Evolutionary conservation across 148 eudicot species (phyloP).

Genomic region (Tetragonia tetragonoides): DNA sequence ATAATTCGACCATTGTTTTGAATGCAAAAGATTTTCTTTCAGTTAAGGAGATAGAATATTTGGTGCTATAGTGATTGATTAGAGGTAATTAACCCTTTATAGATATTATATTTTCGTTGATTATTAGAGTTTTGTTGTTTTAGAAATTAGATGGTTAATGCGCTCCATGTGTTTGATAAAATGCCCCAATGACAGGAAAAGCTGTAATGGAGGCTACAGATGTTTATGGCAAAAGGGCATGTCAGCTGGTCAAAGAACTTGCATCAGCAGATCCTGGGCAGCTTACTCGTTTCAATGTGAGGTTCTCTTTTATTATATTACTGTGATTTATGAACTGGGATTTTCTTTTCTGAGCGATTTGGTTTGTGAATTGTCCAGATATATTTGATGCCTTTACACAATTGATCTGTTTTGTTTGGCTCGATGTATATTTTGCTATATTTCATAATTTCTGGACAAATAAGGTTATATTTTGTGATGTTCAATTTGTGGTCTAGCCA

Average conservation of each 20-base stretch:
- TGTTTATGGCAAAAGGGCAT: conserved; percentile 42
- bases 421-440: too few relatives aligned
- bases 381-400: background rate
- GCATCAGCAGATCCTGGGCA: conserved; percentile 40
- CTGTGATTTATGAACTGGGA: background rate
- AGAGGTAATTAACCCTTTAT: background rate
- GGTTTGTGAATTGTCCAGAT: background rate
- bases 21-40: background rate
- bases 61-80: background rate
- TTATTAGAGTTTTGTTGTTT: background rate
- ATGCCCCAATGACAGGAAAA: conserved; percentile 20
- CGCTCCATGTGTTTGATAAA: conserved; percentile 19
- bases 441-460: too few relatives aligned
- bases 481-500: background rate
- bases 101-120: background rate
- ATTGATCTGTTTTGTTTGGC: background rate
- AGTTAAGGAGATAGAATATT: background rate
- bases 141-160: background rate
- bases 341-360: background rate
- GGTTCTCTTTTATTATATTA: background rate
- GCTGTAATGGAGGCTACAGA: conserved; percentile 33
- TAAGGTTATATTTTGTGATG: background rate
- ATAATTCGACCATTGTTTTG: background rate
- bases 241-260: conserved; percentile 43
- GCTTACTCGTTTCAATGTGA: conserved; percentile 46